Evolutionary conservation across 163 green algal genomes (phyloP).

Genomic region (Trebouxia gelatinosa): DNA sequence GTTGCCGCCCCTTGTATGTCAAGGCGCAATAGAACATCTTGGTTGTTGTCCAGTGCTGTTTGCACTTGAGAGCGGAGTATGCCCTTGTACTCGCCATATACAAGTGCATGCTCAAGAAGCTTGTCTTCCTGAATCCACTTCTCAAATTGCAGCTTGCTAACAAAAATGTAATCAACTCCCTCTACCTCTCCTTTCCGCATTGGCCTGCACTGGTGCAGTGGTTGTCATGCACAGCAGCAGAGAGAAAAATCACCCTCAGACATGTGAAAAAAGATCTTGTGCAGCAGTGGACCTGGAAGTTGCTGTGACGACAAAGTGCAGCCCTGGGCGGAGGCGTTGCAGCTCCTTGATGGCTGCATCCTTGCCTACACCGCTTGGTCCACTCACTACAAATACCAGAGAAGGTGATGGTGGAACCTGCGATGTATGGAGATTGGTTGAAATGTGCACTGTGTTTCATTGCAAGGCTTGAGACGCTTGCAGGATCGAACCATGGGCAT

Average conservation of each 20-base stretch:
- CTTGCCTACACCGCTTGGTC: constrained; percentile 92
- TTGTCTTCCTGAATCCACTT: constrained; percentile 74
- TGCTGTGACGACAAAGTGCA: constrained; percentile 95
- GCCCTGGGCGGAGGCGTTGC: constrained; percentile 64
- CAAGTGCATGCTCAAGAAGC: constrained; percentile 92
- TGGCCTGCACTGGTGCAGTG: constrained; percentile 46
- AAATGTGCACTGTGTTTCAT: no score
- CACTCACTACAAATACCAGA: constrained; percentile 85
- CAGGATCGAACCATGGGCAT: no score
- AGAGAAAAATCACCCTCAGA: not conserved
- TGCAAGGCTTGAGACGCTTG: no score
- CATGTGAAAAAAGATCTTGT: not conserved
- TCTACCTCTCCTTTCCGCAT: constrained; percentile 80
- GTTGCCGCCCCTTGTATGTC: constrained; percentile 87
- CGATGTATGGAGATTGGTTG: no score
- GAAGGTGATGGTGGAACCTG: constrained; percentile 58
- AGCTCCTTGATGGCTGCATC: constrained; percentile 86
- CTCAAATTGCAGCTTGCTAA: constrained; percentile 82
- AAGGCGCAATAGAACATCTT: constrained; percentile 87
- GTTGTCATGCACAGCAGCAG: no score
- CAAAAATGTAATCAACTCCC: constrained; percentile 94
- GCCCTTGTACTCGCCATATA: constrained; percentile 98
- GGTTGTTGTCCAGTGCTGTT: constrained; percentile 62
- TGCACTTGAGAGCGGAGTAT: constrained; percentile 78
- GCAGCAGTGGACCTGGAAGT: constrained; percentile 86